These are phyloP conservation scores for Trichoderma reesei DNA, from an alignment of 495 filamentous ascomycete species.

Conservation along the genomic window DNA sequence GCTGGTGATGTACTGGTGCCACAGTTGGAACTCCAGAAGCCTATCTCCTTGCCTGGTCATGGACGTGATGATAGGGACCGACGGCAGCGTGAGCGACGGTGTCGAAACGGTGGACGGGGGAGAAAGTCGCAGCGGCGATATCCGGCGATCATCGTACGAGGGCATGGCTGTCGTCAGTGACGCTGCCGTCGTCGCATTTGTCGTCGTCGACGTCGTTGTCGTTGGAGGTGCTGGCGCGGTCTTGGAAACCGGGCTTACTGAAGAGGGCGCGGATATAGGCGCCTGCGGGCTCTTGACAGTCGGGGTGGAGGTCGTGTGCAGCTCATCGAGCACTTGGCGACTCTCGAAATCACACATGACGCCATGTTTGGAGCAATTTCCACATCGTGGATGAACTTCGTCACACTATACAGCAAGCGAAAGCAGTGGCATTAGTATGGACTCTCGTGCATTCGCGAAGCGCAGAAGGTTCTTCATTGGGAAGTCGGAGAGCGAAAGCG, in stretches of 20 bases:
- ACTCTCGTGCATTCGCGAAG: neutral
- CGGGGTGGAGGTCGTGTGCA: conserved; percentile 17
- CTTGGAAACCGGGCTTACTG: neutral
- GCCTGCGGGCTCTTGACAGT: neutral
- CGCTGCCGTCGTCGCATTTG: conserved; percentile 4
- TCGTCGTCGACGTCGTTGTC: neutral
- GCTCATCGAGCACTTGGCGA: conserved; percentile 29
- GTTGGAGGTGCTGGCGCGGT: no score
- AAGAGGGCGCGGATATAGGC: conserved; percentile 4
- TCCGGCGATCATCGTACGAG: neutral
- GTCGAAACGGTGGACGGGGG: neutral
- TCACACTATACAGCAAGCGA: conserved; percentile 38
- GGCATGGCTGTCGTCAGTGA: conserved; percentile 20
- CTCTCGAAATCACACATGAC: conserved; percentile 52
- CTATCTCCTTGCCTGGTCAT: conserved; percentile 32
- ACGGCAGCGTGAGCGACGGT: conserved; percentile 7
- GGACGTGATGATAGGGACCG: conserved; percentile 18
- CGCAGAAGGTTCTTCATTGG: conserved; percentile 12
- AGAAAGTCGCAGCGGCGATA: neutral
- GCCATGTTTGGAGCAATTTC: conserved; percentile 54
- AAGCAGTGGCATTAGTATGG: conserved; percentile 5
- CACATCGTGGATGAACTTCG: conserved; percentile 51
- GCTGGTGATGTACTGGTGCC: conserved; percentile 45
- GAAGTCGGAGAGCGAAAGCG: neutral
- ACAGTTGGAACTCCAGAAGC: conserved; percentile 41